Conservation (phyloP, 495 filamentous ascomycete genomes). For the Talaromyces wortmannii region DNA sequence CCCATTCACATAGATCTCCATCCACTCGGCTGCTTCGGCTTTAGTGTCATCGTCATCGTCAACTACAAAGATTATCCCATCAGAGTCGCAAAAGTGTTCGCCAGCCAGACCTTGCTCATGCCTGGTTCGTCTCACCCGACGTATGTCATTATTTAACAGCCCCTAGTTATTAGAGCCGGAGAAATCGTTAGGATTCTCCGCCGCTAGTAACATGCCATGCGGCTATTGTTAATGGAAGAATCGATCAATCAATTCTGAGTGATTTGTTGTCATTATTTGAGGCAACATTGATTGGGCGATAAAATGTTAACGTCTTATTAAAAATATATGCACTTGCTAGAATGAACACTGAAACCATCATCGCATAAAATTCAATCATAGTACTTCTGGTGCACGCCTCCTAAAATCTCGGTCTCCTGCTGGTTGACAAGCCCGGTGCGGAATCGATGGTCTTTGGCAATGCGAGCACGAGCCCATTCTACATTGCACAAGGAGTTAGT, state of each 20-base stretch:
- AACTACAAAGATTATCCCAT: neutral
- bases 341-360: no score
- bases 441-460: constrained; percentile 2
- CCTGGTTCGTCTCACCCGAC: neutral
- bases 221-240: no score
- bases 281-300: no score
- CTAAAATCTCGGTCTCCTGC: constrained; percentile 1
- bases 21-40: neutral
- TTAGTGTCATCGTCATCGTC: neutral
- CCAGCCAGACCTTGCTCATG: neutral
- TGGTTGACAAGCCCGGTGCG: constrained; percentile 1
- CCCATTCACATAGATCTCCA: neutral
- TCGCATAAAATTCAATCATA: neutral
- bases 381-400: neutral
- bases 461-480: constrained; percentile 3
- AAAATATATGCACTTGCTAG: no score
- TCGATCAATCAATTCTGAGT: no score
- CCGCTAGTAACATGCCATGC: no score
- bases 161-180: no score
- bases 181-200: no score
- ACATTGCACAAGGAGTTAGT: neutral
- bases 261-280: no score
- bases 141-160: neutral
- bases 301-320: no score
- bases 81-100: neutral